Conservation (phyloP, 1,139 yeast genomes). For the Candida albicans region DNA sequence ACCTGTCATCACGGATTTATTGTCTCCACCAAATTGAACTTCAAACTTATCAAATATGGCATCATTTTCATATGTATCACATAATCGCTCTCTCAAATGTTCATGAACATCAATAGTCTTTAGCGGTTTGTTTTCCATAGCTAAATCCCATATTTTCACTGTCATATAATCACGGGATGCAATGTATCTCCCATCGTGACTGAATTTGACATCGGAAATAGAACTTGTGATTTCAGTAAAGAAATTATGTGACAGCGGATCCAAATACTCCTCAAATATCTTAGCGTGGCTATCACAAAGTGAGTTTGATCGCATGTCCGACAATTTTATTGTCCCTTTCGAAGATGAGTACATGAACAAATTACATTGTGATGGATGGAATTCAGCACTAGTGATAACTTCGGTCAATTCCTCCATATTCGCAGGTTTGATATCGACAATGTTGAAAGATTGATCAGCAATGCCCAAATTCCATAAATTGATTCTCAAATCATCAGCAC, state of each 20-base stretch:
- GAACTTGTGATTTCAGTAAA: constrained; percentile 96
- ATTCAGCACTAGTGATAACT: constrained; percentile 96
- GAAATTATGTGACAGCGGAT: constrained; percentile 90
- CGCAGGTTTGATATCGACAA: constrained; percentile 96
- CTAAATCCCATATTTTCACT: constrained; percentile 96
- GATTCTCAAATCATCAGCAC: constrained; percentile 92
- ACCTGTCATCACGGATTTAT: constrained; percentile 92
- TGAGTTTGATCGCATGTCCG: constrained; percentile 96
- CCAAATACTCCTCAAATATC: constrained; percentile 88
- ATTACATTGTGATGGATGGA: constrained; percentile 92
- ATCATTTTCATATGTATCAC: constrained; percentile 98
- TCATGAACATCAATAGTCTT: constrained; percentile 96
- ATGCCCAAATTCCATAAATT: constrained; percentile 95
- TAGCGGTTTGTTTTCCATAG: constrained; percentile 93
- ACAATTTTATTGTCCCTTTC: constrained; percentile 91
- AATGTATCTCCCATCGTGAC: constrained; percentile 89
- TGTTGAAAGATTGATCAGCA: constrained; percentile 93
- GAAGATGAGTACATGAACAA: constrained; percentile 95
- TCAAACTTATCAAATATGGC: constrained; percentile 98
- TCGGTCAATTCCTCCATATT: constrained; percentile 99
- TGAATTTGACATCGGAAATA: constrained; percentile 90
- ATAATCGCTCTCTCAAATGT: constrained; percentile 85
- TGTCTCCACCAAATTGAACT: constrained; percentile 93
- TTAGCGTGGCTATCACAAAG: constrained; percentile 90
- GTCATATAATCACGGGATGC: constrained; percentile 97